Base-by-base conservation (phyloP, 352 stramenopile species). In the Peronospora destructor region DNA sequence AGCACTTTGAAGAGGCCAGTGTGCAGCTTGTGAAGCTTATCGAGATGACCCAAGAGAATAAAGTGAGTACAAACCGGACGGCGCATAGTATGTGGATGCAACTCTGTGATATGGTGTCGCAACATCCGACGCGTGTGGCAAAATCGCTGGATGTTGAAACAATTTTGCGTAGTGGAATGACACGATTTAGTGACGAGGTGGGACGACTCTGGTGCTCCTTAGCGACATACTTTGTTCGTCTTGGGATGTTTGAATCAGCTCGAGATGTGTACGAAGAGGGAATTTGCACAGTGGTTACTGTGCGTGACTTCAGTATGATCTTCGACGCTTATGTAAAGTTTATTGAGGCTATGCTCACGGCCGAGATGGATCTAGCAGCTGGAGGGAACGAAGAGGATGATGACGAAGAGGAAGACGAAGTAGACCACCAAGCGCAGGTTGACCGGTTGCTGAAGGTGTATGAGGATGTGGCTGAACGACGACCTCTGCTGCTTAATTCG, bases 321-420 rank as follows among this genome's bases (percentile, higher is more conserved):
- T 99, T 98, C 50, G 97, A 99, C 67, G 92, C 96, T 2, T 99
- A 99, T 65, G 76, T 97, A 16, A 91, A 98, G 70, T 98, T 99
- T 68, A 92, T 99, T 69, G 96, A 99, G 69, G 90, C 84, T 16
- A 89, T 99, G 58, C 72, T 99, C 12, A 96, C 89, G 10, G 93
- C 94, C 11, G 94, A 98, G 60, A 98, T 99, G 86, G 80, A 95
- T 49, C 58, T 95, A 14, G 65, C 61, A 14, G 53, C 52, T 56
- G 56, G 54, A 41, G 56, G 42, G 7, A 49, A 72, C 33, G 43
- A 60, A 23, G 60, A 64, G 2, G 79, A 94, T 4, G 85, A 94
- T 0, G 75, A 86, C 0, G 72, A 84, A 0, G 74, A 90, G 1
- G 65, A 85, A 19, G 73, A 89, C 11, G 69, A 61, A 7, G 59